These are phyloP conservation scores for Rozella allomycis DNA, from an alignment of 371 early-diverging fungal species.

Conservation along the genomic window DNA sequence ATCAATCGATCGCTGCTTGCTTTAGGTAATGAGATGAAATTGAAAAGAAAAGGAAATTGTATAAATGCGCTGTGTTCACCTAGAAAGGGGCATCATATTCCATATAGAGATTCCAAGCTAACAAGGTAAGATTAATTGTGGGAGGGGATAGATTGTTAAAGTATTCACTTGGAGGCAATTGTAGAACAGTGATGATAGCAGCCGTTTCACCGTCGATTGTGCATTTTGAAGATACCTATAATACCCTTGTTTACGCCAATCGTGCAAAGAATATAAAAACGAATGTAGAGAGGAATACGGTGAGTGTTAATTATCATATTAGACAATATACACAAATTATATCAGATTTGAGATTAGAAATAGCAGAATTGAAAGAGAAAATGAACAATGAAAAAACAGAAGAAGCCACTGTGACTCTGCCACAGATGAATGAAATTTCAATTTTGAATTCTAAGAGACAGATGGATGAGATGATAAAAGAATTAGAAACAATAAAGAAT, in stretches of 20 bases:
- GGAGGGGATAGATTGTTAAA: slow-evolving; percentile 56
- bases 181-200: slow-evolving; percentile 65
- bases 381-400: background rate
- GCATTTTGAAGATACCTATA: slow-evolving; percentile 59
- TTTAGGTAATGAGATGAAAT: too few relatives aligned
- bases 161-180: slow-evolving; percentile 55
- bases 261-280: slow-evolving; percentile 53
- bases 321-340: background rate
- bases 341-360: background rate
- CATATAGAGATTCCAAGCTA: slow-evolving; percentile 63
- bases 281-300: background rate
- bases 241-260: slow-evolving; percentile 72
- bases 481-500: too few relatives aligned
- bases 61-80: slow-evolving; percentile 63
- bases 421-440: too few relatives aligned
- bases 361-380: background rate
- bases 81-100: slow-evolving; percentile 38
- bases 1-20: slow-evolving; percentile 86
- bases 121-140: slow-evolving; percentile 5
- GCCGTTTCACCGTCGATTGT: slow-evolving; percentile 45
- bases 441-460: too few relatives aligned
- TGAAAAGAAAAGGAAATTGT: too few relatives aligned
- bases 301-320: background rate
- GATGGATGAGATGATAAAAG: too few relatives aligned
- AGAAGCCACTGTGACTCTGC: too few relatives aligned